Conservation (phyloP, 106 monocot genomes). For the Gastrodia elata region DNA sequence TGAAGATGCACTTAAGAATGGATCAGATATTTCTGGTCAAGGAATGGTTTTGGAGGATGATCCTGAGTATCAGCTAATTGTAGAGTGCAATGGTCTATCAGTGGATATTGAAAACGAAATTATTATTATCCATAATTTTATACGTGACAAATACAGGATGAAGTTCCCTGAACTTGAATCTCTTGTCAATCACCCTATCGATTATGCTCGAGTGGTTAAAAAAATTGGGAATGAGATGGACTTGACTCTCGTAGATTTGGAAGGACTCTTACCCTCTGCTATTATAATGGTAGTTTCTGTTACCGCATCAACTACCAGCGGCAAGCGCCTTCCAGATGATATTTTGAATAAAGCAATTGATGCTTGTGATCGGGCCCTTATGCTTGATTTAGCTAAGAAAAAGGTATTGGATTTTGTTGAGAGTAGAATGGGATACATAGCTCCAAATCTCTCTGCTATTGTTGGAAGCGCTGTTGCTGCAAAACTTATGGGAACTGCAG, state of each 20-base stretch:
- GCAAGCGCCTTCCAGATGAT: constrained; percentile 85
- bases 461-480: constrained; percentile 93
- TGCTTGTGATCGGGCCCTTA: constrained; percentile 83
- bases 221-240: constrained; percentile 97
- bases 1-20: constrained; percentile 75
- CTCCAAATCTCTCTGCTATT: constrained; percentile 90
- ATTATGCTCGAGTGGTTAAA: constrained; percentile 95
- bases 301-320: constrained; percentile 95
- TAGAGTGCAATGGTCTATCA: constrained; percentile 92
- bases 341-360: constrained; percentile 77
- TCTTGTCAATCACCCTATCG: constrained; percentile 88
- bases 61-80: constrained; percentile 92
- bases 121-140: constrained; percentile 95
- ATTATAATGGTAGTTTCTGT: constrained; percentile 99
- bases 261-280: constrained; percentile 93
- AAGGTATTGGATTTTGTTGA: constrained; percentile 96
- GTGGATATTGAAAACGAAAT: constrained; percentile 97
- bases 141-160: constrained; percentile 85
- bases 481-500: constrained; percentile 96
- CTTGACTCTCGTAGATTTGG: constrained; percentile 83
- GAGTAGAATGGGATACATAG: constrained; percentile 91
- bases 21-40: constrained; percentile 40
- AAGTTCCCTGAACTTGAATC: constrained; percentile 99
- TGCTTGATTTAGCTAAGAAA: constrained; percentile 82
- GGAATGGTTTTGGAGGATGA: constrained; percentile 72